These are phyloP conservation scores for Russula lepida DNA, from an alignment of 768 basidiomycete species.

Conservation along the genomic window DNA sequence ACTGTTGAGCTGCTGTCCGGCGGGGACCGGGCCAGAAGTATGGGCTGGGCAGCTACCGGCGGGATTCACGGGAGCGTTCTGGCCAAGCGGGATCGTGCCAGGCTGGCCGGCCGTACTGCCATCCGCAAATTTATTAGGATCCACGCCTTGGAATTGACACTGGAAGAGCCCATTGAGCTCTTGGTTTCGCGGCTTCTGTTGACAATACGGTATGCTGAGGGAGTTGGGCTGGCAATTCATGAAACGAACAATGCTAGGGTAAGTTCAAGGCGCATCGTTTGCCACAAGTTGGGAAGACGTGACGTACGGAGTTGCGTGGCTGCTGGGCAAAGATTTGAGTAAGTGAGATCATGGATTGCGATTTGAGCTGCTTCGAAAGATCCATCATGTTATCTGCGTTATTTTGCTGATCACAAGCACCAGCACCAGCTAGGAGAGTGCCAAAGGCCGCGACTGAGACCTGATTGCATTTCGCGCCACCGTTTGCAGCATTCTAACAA, in stretches of 20 bases:
- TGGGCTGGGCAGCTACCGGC: slow-evolving; percentile 46
- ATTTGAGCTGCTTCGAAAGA: slow-evolving; percentile 41
- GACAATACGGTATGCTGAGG: slow-evolving; percentile 43
- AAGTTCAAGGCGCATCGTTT: neutral
- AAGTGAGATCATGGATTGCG: slow-evolving; percentile 39
- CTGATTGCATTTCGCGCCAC: slow-evolving; percentile 48
- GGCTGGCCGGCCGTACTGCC: slow-evolving; percentile 33
- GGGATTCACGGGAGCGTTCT: slow-evolving; percentile 32
- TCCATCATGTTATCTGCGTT: slow-evolving; percentile 43
- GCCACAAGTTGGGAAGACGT: neutral
- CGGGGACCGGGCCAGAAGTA: slow-evolving; percentile 39
- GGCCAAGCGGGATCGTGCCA: slow-evolving; percentile 49
- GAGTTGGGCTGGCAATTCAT: slow-evolving; percentile 32
- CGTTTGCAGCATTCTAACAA: slow-evolving; percentile 44
- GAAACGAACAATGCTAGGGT: neutral
- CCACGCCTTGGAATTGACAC: slow-evolving; percentile 46
- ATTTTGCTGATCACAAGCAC: slow-evolving; percentile 37
- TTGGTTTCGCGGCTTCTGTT: slow-evolving; percentile 41
- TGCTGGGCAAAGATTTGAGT: slow-evolving; percentile 51
- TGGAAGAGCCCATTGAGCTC: slow-evolving; percentile 51
- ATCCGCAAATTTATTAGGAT: slow-evolving; percentile 39
- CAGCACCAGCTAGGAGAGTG: slow-evolving; percentile 49
- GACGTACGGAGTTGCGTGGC: slow-evolving; percentile 44
- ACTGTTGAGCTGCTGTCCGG: slow-evolving; percentile 38
- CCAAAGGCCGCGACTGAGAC: slow-evolving; percentile 46